Evolutionary conservation across 495 filamentous ascomycete species (phyloP).

Genomic region (Xylaria acuta): DNA sequence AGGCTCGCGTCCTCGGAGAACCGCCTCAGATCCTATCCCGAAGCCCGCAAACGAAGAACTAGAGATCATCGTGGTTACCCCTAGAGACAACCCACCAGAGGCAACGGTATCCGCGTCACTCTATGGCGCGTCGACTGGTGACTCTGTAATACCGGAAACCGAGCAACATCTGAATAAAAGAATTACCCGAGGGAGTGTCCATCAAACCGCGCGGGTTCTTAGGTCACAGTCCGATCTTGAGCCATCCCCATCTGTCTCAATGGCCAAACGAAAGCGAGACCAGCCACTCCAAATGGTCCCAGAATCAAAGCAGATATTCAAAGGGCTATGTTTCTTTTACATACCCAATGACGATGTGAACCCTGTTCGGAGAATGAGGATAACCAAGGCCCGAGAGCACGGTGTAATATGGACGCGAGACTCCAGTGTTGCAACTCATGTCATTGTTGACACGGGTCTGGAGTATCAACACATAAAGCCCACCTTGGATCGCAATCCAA

Average conservation of each 20-base stretch:
- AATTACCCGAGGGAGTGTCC: background rate
- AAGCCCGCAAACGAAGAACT: slow-evolving; percentile 24
- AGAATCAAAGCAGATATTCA: slow-evolving; percentile 69
- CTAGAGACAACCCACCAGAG: background rate
- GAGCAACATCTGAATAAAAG: slow-evolving; percentile 29
- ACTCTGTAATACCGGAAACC: slow-evolving; percentile 25
- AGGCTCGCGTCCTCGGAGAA: slow-evolving; percentile 6
- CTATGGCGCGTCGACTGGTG: background rate
- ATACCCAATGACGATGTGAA: slow-evolving; percentile 79
- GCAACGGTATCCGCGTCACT: background rate
- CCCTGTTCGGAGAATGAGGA: slow-evolving; percentile 68
- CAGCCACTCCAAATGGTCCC: slow-evolving; percentile 52
- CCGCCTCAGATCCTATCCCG: slow-evolving; percentile 26
- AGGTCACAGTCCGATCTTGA: slow-evolving; percentile 29
- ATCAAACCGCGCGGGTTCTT: slow-evolving; percentile 19
- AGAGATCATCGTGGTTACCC: slow-evolving; percentile 33
- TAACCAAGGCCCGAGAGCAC: slow-evolving; percentile 75
- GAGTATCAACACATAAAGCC: slow-evolving; percentile 68
- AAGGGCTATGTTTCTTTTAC: slow-evolving; percentile 72
- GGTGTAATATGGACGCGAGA: slow-evolving; percentile 64
- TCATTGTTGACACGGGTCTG: slow-evolving; percentile 78
- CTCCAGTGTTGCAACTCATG: slow-evolving; percentile 63
- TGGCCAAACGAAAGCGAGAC: slow-evolving; percentile 59
- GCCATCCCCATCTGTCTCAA: slow-evolving; percentile 30
- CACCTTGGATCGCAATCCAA: slow-evolving; percentile 31